These are phyloP conservation scores for Leptographium lundbergii DNA, from an alignment of 2,329 filamentous ascomycete species.

Conservation along the genomic window DNA sequence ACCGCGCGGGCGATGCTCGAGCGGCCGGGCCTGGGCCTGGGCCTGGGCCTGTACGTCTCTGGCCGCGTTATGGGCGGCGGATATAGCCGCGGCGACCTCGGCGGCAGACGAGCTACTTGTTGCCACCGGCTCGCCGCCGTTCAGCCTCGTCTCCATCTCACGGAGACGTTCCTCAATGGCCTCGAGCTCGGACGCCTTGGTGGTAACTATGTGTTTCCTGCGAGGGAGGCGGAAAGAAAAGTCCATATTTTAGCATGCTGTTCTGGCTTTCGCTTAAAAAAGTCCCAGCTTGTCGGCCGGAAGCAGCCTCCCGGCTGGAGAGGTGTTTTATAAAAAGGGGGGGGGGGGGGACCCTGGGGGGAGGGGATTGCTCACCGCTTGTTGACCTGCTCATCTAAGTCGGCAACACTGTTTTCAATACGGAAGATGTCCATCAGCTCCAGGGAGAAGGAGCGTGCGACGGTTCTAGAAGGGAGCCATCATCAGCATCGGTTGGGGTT, in stretches of 20 bases:
- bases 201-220: constrained; percentile 69
- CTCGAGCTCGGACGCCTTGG: constrained; percentile 68
- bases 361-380: constrained; percentile 50
- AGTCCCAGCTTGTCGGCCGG: too few relatives aligned
- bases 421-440: constrained; percentile 84
- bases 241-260: neutral
- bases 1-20: constrained; percentile 10
- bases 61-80: constrained; percentile 11
- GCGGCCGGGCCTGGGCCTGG: constrained; percentile 4
- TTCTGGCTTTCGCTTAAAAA: neutral
- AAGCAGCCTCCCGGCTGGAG: neutral
- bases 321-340: neutral
- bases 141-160: constrained; percentile 72
- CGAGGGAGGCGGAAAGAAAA: neutral
- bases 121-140: constrained; percentile 9
- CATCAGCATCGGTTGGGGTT: neutral
- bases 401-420: constrained; percentile 64
- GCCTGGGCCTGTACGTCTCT: neutral
- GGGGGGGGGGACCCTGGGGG: neutral
- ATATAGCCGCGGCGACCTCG: constrained; percentile 9
- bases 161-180: constrained; percentile 72
- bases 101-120: neutral
- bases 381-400: constrained; percentile 62
- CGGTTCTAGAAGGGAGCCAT: constrained; percentile 48
- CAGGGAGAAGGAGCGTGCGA: constrained; percentile 75